Evolutionary conservation across 768 basidiomycete species (phyloP), one percentile per base, ranked within the genome.

Genomic region (Xerocomellus chrysenteron): DNA sequence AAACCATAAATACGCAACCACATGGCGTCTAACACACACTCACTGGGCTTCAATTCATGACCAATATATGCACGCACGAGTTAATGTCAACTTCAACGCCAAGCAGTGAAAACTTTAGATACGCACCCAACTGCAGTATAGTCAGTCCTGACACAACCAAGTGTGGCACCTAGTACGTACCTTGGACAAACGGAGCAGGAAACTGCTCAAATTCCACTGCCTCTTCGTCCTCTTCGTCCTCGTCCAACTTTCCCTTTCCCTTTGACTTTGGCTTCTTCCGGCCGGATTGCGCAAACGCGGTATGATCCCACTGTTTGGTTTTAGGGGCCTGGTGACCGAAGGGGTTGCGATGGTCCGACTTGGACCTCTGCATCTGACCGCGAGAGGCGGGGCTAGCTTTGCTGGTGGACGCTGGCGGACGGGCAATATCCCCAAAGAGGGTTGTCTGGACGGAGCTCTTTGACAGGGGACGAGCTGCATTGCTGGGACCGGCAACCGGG

Each of bases 271-370:
- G 71, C 49, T 76, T 80, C 64, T 78, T 85, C 74, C 81, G 73
- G 0, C 93, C 94, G 4, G 87, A 83, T 74, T 92, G 90, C 6
- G 94, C 87, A 65, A 91, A 96, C 13, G 77, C 84, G 0, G 94
- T 92, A 24, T 92, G 87, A 67, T 98, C 94, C 97, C 97, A 99
- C 46, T 79, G 76, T 76, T 96, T 98, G 1, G 80, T 83, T 70
- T 88, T 86, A 19, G 78, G 78, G 5, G 82, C 77, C 55, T 82
- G 82, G 47, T 81, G 78, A 10, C 83, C 82, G 56, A 83, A 85
- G 0, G 71, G 67, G 57, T 76, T 69, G 7, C 72, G 67, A 28
- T 56, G 57, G 17, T 71, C 68, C 0, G 83, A 80, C 59, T 78
- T 81, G 16, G 75, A 74, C 52, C 76, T 69, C 57, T 76, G 76